These are phyloP conservation scores for Talaromyces sp. DNA, from an alignment of 2,329 filamentous ascomycete genomes.

Conservation along the genomic window DNA sequence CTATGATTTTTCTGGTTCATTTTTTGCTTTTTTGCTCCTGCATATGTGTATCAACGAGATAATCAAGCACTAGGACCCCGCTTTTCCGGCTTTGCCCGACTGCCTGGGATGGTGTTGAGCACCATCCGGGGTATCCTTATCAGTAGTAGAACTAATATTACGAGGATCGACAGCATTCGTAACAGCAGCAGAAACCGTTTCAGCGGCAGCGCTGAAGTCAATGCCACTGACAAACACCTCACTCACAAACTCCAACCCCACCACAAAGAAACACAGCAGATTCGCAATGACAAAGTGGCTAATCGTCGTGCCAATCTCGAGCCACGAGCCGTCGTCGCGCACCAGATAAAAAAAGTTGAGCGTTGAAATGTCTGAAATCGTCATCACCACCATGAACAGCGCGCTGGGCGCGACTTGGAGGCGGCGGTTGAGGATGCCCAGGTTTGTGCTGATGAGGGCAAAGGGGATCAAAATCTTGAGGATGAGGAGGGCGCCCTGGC, in stretches of 20 bases:
- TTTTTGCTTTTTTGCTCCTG: not conserved
- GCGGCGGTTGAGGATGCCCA: slow-evolving; percentile 84
- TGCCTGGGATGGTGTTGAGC: not conserved
- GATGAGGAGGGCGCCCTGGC: slow-evolving; percentile 78
- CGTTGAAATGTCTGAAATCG: slow-evolving; percentile 83
- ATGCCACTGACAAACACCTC: slow-evolving; percentile 77
- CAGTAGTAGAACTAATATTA: not conserved
- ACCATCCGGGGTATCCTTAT: not conserved
- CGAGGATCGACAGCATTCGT: not conserved
- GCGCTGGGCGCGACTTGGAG: slow-evolving; percentile 81
- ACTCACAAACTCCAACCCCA: slow-evolving; percentile 77
- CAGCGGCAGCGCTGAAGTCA: slow-evolving; percentile 40
- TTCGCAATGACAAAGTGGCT: slow-evolving; percentile 94
- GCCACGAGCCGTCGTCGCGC: slow-evolving; percentile 90
- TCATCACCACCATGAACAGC: slow-evolving; percentile 92
- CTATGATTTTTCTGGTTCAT: not conserved
- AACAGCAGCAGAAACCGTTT: not conserved
- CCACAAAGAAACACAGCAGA: slow-evolving; percentile 83
- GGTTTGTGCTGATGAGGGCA: slow-evolving; percentile 81
- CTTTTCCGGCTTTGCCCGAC: not conserved
- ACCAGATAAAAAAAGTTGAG: slow-evolving; percentile 98
- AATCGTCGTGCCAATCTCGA: slow-evolving; percentile 96
- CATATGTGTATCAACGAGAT: not conserved
- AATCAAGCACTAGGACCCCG: not conserved
- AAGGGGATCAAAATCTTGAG: slow-evolving; percentile 93